Evolutionary conservation across 148 eudicot species (phyloP).

Genomic region (Rhododendron mucronatum): DNA sequence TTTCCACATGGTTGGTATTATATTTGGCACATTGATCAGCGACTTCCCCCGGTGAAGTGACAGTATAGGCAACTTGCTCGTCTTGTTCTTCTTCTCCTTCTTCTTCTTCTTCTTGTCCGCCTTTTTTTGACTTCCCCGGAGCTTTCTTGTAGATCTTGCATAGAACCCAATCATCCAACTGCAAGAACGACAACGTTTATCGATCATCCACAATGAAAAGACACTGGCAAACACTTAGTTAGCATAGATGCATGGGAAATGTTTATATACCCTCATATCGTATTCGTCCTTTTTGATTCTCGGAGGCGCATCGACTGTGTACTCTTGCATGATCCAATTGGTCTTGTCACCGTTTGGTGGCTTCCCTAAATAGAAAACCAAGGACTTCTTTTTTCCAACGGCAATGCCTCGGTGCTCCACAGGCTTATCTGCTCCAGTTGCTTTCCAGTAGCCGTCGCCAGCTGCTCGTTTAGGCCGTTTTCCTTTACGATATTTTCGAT

Average conservation of each 20-base stretch:
- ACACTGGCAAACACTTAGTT: too few species aligned
- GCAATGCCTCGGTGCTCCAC: background rate
- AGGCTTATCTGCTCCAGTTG: conserved; percentile 31
- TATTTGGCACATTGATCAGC: background rate
- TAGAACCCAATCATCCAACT: conserved; percentile 28
- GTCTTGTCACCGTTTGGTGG: conserved; percentile 19
- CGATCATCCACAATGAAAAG: background rate
- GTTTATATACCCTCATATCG: conserved; percentile 15
- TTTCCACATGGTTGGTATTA: too few species aligned
- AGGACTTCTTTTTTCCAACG: conserved; percentile 18
- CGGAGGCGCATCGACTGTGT: background rate
- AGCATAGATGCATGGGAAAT: background rate
- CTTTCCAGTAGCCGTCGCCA: conserved; percentile 40
- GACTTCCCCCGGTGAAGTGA: background rate
- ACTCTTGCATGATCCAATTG: conserved; percentile 32
- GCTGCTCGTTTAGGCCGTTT: conserved; percentile 27
- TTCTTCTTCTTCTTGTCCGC: too few species aligned
- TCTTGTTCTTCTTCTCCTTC: background rate
- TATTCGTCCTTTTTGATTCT: background rate
- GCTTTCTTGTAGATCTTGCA: conserved; percentile 19
- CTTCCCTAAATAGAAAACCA: conserved; percentile 29
- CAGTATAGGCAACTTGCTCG: too few species aligned
- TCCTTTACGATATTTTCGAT: conserved; percentile 32
- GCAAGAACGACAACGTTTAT: background rate
- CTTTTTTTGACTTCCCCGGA: background rate